Evolutionary conservation across 2,329 filamentous ascomycete genomes (phyloP).

Genomic region (Venturiaceae sp.): DNA sequence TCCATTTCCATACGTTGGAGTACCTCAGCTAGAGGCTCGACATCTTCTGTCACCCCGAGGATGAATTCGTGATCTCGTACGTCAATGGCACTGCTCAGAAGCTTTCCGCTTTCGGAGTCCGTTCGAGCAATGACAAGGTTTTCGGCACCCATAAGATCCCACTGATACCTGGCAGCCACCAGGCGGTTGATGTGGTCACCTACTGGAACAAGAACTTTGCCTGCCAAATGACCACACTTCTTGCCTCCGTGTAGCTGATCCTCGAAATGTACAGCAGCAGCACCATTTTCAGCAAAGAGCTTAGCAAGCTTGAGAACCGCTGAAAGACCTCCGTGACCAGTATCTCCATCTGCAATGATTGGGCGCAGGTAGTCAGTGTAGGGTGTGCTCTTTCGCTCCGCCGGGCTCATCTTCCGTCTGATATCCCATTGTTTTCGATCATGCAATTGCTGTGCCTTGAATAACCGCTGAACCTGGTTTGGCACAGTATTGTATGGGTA

Average conservation of each 20-base stretch:
- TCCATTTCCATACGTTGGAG: conserved; percentile 80
- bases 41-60: conserved; percentile 70
- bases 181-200: conserved; percentile 96
- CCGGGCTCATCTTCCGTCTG: conserved; percentile 64
- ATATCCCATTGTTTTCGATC: conserved; percentile 92
- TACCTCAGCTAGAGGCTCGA: conserved; percentile 75
- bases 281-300: conserved; percentile 93
- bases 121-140: conserved; percentile 92
- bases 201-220: conserved; percentile 88
- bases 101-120: conserved; percentile 85
- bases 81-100: conserved; percentile 85
- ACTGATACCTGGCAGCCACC: conserved; percentile 86
- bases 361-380: conserved; percentile 90
- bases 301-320: conserved; percentile 94
- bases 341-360: conserved; percentile 94
- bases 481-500: conserved; percentile 99
- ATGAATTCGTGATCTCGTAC: conserved; percentile 96
- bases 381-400: conserved; percentile 64
- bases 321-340: conserved; percentile 82
- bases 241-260: conserved; percentile 97
- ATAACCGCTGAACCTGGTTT: conserved; percentile 91
- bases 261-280: conserved; percentile 93
- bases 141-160: conserved; percentile 95
- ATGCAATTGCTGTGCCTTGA: conserved; percentile 95
- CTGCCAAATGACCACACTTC: conserved; percentile 94